Conservation (phyloP, 257 asterid species). For the Rauvolfia tetraphylla region DNA sequence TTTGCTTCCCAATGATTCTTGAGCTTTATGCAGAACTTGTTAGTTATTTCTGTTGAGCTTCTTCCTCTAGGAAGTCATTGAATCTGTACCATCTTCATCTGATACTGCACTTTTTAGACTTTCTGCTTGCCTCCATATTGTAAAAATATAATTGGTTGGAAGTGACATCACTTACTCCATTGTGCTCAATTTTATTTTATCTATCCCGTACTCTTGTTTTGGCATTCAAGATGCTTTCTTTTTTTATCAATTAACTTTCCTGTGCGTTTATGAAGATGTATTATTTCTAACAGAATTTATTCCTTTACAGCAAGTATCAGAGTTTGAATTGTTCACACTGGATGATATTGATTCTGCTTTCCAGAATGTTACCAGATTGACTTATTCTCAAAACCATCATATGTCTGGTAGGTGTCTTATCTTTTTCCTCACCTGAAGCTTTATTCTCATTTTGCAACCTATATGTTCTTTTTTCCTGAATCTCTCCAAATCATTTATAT, state of each 20-base stretch:
- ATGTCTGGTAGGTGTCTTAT: slow-evolving; percentile 62
- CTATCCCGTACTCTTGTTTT: not conserved
- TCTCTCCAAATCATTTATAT: not conserved
- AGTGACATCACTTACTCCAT: not conserved
- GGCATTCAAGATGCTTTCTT: not conserved
- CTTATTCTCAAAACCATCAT: slow-evolving; percentile 87
- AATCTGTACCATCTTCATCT: not conserved
- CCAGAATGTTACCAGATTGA: slow-evolving; percentile 79
- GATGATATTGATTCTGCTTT: slow-evolving; percentile 90
- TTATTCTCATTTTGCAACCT: slow-evolving; percentile 11
- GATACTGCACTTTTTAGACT: not conserved
- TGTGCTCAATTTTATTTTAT: not conserved
- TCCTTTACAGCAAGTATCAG: slow-evolving; percentile 86
- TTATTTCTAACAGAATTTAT: slow-evolving; percentile 20
- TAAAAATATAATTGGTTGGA: not conserved
- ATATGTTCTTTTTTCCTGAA: not conserved
- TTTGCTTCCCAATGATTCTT: not conserved
- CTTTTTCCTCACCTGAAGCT: slow-evolving; percentile 12
- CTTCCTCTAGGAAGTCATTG: not conserved
- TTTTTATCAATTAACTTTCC: not conserved
- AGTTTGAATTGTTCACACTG: slow-evolving; percentile 88
- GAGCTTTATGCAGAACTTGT: not conserved
- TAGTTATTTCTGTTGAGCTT: not conserved
- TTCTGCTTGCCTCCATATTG: not conserved
- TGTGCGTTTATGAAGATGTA: not conserved